Conservation (phyloP, 2,329 filamentous ascomycete species). For the Diplodia corticola region DNA sequence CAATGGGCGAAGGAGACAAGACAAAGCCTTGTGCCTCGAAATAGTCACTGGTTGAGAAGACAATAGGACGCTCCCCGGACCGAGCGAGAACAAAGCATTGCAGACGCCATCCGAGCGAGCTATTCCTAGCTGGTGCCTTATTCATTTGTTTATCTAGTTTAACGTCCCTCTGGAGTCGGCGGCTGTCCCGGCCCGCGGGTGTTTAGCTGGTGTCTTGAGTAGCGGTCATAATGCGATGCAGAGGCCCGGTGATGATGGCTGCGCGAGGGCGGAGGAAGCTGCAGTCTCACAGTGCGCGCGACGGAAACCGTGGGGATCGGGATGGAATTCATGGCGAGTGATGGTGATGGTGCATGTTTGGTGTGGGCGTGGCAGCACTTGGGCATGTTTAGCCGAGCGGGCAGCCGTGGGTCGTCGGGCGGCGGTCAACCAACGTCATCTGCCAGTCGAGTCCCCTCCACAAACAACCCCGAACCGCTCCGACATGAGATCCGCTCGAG, state of each 20-base stretch:
- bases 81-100: background rate
- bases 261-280: background rate
- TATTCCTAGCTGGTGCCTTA: background rate
- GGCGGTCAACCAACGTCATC: constrained; percentile 21
- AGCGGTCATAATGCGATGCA: no score
- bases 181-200: no score
- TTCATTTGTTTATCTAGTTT: no score
- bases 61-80: background rate
- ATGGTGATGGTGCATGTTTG: background rate
- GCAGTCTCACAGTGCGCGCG: background rate
- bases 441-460: constrained; percentile 3
- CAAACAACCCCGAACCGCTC: constrained; percentile 15
- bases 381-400: background rate
- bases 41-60: background rate
- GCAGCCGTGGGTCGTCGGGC: background rate
- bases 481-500: constrained; percentile 22
- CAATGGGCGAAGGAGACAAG: background rate
- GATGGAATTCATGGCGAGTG: background rate
- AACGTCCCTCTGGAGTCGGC: no score
- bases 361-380: background rate
- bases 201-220: no score
- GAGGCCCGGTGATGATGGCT: background rate
- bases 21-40: background rate
- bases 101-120: background rate
- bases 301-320: background rate